Conservation (phyloP, 768 basidiomycete genomes). For the Lactarius sanguifluus region DNA sequence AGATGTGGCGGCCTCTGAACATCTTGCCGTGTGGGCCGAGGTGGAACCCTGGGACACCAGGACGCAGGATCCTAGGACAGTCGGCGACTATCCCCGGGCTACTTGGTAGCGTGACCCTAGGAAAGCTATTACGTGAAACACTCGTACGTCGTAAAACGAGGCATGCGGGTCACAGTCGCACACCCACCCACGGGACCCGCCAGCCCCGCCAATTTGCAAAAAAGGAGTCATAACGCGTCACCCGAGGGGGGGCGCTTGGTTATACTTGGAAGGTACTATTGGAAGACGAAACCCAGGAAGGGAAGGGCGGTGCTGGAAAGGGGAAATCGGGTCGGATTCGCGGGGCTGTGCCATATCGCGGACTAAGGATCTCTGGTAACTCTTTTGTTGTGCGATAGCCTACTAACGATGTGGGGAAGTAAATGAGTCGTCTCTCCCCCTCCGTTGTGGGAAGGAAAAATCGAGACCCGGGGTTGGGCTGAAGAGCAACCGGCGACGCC, state of each 20-base stretch:
- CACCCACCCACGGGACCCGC: conserved; percentile 1
- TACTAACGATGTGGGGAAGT: neutral
- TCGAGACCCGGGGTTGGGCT: neutral
- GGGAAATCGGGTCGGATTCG: neutral
- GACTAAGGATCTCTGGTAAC: neutral
- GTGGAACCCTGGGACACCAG: neutral
- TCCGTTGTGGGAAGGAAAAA: conserved; percentile 3
- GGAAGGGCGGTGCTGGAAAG: conserved; percentile 2
- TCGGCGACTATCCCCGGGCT: neutral
- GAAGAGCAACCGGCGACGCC: neutral
- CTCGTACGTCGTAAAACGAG: conserved; percentile 3
- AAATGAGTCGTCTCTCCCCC: neutral
- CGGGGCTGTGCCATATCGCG: conserved; percentile 2
- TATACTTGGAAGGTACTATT: neutral
- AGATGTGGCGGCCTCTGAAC: conserved; percentile 1
- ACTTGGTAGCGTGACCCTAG: neutral
- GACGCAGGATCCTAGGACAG: conserved; percentile 15
- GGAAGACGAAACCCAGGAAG: neutral
- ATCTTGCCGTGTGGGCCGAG: conserved; percentile 3
- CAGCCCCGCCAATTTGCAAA: conserved; percentile 1
- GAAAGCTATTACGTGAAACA: conserved; percentile 1
- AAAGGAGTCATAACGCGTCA: conserved; percentile 24
- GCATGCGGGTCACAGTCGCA: neutral
- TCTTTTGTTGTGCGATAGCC: neutral
- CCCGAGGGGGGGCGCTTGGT: neutral